Evolutionary conservation across 1,284 basidiomycete species (phyloP).

Genomic region (Cutaneotrichosporon arboriforme): DNA sequence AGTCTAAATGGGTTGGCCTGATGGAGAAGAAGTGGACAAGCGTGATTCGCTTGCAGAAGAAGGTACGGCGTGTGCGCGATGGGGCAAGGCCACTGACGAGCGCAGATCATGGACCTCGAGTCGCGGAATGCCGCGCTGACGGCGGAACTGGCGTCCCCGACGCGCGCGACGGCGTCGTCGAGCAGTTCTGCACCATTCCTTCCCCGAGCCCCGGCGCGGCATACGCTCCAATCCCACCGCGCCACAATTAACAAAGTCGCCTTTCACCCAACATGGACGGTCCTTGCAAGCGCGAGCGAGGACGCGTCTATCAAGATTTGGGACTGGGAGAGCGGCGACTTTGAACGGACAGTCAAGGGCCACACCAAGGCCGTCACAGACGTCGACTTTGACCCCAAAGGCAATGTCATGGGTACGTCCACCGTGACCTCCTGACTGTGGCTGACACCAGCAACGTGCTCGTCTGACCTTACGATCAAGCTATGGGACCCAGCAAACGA

Average conservation of each 20-base stretch:
- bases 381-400: constrained; percentile 80
- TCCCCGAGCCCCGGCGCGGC: constrained; percentile 70
- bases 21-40: constrained; percentile 95
- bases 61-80: constrained; percentile 54
- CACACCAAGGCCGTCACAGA: constrained; percentile 85
- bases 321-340: constrained; percentile 93
- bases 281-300: constrained; percentile 77
- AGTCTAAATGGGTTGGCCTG: constrained; percentile 72
- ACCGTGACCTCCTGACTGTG: background rate
- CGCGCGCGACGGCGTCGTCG: constrained; percentile 48
- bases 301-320: constrained; percentile 85
- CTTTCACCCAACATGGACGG: constrained; percentile 80
- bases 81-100: background rate
- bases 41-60: constrained; percentile 86
- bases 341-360: constrained; percentile 84
- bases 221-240: constrained; percentile 74
- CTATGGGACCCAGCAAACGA: constrained; percentile 85
- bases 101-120: constrained; percentile 83
- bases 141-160: constrained; percentile 60
- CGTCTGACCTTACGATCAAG: constrained; percentile 83
- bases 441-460: constrained; percentile 66
- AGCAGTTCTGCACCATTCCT: constrained; percentile 66
- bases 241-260: constrained; percentile 68
- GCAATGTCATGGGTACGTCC: constrained; percentile 65
- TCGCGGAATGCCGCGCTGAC: constrained; percentile 66